Evolutionary conservation across 805 yeast genomes (phyloP).

Genomic region (Candida montana): DNA sequence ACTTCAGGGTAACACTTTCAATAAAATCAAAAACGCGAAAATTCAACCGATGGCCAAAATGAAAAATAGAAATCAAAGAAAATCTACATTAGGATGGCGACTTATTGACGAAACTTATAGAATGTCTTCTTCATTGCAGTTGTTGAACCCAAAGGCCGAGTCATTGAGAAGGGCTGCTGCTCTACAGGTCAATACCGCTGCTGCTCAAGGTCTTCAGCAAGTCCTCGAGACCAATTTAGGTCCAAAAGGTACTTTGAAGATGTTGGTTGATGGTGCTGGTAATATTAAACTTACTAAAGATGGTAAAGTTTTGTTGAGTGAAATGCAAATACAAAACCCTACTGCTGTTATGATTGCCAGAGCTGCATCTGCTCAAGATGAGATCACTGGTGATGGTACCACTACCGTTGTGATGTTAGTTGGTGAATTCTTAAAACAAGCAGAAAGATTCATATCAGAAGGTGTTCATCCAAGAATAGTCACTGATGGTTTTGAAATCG

Average conservation of each 20-base stretch:
- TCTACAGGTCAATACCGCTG: constrained; percentile 86
- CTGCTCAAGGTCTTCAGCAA: constrained; percentile 94
- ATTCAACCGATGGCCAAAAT: constrained; percentile 2
- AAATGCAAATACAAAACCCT: constrained; percentile 95
- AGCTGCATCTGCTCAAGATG: constrained; percentile 98
- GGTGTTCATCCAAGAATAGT: constrained; percentile 95
- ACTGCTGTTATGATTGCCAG: constrained; percentile 90
- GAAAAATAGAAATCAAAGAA: background rate
- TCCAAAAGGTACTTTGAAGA: constrained; percentile 94
- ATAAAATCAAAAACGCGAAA: constrained; percentile 4
- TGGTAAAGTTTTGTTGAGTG: constrained; percentile 87
- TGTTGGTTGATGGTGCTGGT: constrained; percentile 96
- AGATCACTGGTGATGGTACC: constrained; percentile 98
- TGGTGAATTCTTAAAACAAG: constrained; percentile 91
- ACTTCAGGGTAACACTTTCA: background rate
- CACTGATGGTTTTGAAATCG: constrained; percentile 91
- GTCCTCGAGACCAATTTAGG: constrained; percentile 91
- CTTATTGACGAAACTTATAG: too few species aligned
- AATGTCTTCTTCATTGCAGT: constrained; percentile 68
- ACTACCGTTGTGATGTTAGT: constrained; percentile 92
- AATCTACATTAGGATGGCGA: background rate
- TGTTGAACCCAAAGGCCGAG: constrained; percentile 95
- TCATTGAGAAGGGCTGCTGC: constrained; percentile 95
- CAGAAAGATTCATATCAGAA: constrained; percentile 84
- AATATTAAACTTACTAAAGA: constrained; percentile 93